These are phyloP conservation scores for Castanospermum australe DNA, from an alignment of 306 rosid genomes.

Conservation along the genomic window DNA sequence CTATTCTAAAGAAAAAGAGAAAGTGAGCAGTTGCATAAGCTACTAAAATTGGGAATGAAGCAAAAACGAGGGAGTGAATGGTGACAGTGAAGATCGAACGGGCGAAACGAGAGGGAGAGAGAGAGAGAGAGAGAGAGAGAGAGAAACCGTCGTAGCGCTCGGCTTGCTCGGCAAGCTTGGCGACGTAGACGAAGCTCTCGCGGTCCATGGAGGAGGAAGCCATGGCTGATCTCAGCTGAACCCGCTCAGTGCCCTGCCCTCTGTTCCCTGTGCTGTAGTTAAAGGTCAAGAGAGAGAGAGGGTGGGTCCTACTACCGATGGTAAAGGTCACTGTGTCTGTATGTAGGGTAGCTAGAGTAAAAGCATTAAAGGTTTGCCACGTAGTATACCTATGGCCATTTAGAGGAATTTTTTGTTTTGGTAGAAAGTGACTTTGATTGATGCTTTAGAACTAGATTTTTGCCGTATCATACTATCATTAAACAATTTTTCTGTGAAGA, in stretches of 20 bases:
- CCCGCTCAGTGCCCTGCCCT: too few relatives aligned
- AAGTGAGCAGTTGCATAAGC: neutral
- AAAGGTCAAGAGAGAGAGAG: constrained; percentile 4
- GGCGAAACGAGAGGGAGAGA: too few relatives aligned
- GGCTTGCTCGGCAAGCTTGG: constrained; percentile 41
- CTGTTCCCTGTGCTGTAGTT: neutral
- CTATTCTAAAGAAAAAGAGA: neutral
- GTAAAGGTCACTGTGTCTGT: too few relatives aligned
- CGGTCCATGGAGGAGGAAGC: constrained; percentile 36
- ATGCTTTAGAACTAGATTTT: too few relatives aligned
- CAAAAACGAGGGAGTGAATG: neutral
- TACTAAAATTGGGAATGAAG: neutral
- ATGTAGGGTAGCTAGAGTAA: too few relatives aligned
- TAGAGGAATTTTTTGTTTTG: too few relatives aligned
- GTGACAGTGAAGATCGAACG: neutral
- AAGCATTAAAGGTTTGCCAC: too few relatives aligned
- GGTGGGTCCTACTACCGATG: too few relatives aligned
- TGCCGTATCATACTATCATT: too few relatives aligned
- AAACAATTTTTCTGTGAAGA: too few relatives aligned
- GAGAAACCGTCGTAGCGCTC: constrained; percentile 45
- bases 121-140: constrained; percentile 21
- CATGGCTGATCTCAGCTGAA: constrained; percentile 34
- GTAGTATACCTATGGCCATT: too few relatives aligned
- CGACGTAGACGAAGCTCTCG: constrained; percentile 27
- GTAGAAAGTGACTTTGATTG: too few relatives aligned